A percentile compares a stretch with the other conserved stretches of the same genome.
phyloP scores from a whole-genome alignment of 371 early-diverging fungal genomes.

The Phascolomyces articulosus region DNA sequence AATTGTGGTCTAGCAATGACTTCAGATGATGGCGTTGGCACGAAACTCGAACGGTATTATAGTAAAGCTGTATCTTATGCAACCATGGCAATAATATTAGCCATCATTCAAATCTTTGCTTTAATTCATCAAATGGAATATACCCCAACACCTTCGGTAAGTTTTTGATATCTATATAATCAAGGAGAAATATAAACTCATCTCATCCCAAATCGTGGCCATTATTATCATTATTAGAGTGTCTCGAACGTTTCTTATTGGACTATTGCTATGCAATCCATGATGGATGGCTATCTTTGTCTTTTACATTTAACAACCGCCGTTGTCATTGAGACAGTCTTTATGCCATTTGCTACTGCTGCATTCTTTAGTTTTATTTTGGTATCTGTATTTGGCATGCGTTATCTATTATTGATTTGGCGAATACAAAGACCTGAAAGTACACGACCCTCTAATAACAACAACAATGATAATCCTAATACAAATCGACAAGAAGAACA shows the following conservation, averaged over 20 bases:
- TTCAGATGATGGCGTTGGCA: constrained; percentile 46
- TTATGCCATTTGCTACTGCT: constrained; percentile 67
- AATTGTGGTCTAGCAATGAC: constrained; percentile 55
- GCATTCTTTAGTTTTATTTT: constrained; percentile 74
- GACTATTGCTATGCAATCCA: constrained; percentile 70
- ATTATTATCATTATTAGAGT: constrained; percentile 32
- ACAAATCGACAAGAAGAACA: constrained; percentile 4
- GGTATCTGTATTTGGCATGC: constrained; percentile 73
- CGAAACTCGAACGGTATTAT: constrained; percentile 58
- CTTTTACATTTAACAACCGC: constrained; percentile 68
- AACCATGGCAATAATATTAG: constrained; percentile 51
- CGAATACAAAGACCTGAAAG: constrained; percentile 70
- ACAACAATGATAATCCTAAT: background rate
- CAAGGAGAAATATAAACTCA: too few relatives aligned
- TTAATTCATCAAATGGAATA: constrained; percentile 75
- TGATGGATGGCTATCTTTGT: constrained; percentile 74
- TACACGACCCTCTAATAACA: background rate
- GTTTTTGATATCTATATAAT: background rate
- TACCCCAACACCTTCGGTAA: constrained; percentile 75
- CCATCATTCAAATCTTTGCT: constrained; percentile 61
- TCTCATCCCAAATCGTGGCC: too few relatives aligned
- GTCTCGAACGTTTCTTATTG: constrained; percentile 79
- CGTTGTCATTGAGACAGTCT: constrained; percentile 58
- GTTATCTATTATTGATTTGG: constrained; percentile 75
- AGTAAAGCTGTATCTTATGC: constrained; percentile 62